Evolutionary conservation across 495 filamentous ascomycete genomes (phyloP), one percentile per base, ranked within the genome.

Genomic region (Hypoxylon intermedium): DNA sequence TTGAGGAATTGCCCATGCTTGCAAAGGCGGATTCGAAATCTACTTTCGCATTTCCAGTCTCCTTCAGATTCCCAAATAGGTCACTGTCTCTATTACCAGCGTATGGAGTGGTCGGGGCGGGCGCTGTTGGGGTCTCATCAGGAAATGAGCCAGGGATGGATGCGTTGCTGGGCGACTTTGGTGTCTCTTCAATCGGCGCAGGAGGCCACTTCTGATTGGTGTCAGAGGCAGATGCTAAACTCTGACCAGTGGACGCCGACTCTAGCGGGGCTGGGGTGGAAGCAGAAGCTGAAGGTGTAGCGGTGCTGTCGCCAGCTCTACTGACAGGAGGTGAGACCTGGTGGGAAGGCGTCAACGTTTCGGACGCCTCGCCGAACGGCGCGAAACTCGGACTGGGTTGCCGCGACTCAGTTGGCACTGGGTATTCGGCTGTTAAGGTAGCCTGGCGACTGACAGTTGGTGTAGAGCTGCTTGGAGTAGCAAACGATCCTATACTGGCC

Each of bases 311-410:
- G 45, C 85, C 87, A 67, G 83, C 84, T 46, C 89, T 82, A 67
- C 89, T 91, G 36, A 83, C 87, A 20, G 92, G 87, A n/a, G 91
- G 88, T 12, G 89, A 88, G 21, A 89, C 89, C 75, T 87, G 87
- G 1, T 91, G 90, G 2, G 91, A 93, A 15, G 89, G 90, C 49
- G 83, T 85, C 40, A 87, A 72, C 0, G 90, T 90, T 45, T 91
- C 89, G 31, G 82, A 75, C 20, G 84, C 75, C 26, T 83, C 80
- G 21, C 76, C 79, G 52, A 94, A 85, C 0, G 89, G 86, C 13
- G 90, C 74, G 63, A 88, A 89, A 66, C 80, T 83, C 12, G 91
- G 87, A 26, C 82, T 90, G 50, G 90, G 80, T 69, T 94, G 91
- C 31, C 86, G 77, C 12, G 88, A 87, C 64, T 89, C 83, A 7